Conservation (phyloP, 345 rosid genomes). For the Pelargonium nanum region DNA sequence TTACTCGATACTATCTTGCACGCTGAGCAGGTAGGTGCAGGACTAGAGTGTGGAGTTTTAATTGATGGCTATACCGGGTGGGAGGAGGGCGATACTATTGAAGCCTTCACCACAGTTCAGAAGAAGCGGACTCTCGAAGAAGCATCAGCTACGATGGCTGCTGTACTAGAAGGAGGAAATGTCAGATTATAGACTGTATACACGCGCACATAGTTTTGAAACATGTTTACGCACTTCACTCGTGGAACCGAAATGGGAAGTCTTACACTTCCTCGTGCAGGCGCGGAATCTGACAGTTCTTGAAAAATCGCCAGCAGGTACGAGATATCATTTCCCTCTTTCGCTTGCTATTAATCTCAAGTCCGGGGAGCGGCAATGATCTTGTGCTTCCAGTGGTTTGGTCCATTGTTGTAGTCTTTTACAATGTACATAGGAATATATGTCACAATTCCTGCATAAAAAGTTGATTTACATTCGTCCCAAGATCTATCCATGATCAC, state of each 20-base stretch:
- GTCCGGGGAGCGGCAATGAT: too few species aligned
- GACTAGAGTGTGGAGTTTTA: constrained; percentile 83
- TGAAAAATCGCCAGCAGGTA: background rate
- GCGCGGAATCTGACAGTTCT: background rate
- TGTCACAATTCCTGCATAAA: background rate
- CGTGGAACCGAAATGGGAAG: background rate
- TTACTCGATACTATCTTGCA: background rate
- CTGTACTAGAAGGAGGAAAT: constrained; percentile 66
- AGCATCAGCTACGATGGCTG: constrained; percentile 92
- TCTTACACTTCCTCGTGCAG: background rate
- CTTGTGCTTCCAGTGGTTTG: background rate
- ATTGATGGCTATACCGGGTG: constrained; percentile 56
- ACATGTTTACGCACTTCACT: background rate
- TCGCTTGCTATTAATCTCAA: background rate
- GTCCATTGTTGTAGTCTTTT: background rate
- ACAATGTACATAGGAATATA: background rate
- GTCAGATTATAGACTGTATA: constrained; percentile 25
- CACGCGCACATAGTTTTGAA: too few species aligned
- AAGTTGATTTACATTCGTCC: background rate
- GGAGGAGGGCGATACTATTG: constrained; percentile 69
- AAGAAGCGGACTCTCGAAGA: constrained; percentile 91
- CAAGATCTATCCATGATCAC: background rate
- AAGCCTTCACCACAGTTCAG: constrained; percentile 59
- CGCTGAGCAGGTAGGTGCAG: constrained; percentile 54
- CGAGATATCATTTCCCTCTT: too few species aligned